Percentiles rank a stretch among this genome's conserved stretches.
These are phyloP conservation scores for Trichophyton simii DNA, from an alignment of 2,329 filamentous ascomycete genomes.

Conservation along the genomic window DNA sequence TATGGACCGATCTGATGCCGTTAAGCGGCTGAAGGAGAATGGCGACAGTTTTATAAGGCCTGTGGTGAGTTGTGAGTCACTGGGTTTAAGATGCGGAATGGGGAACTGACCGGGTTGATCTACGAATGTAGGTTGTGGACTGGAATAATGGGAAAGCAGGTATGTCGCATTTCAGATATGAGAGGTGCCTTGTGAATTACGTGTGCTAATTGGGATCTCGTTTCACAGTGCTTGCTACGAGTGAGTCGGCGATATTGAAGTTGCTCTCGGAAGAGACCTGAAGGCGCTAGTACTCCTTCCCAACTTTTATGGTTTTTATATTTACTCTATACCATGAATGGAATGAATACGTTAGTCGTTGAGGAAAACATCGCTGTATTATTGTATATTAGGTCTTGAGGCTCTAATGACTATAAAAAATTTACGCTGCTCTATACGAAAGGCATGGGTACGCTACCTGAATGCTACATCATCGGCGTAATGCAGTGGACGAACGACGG, in stretches of 20 bases:
- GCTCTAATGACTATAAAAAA: not conserved
- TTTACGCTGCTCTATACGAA: not conserved
- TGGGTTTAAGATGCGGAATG: not conserved
- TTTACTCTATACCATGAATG: not conserved
- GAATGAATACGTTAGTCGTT: not conserved
- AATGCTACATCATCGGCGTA: not conserved
- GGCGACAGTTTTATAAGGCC: slow-evolving; percentile 57
- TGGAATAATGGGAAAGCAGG: slow-evolving; percentile 83
- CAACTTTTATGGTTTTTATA: not conserved
- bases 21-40: slow-evolving; percentile 64
- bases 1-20: slow-evolving; percentile 58
- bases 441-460: not conserved
- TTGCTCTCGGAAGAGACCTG: slow-evolving; percentile 30
- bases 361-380: not conserved
- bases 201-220: not conserved
- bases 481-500: not conserved
- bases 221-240: slow-evolving; percentile 50
- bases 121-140: slow-evolving; percentile 50
- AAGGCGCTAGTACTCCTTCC: not conserved
- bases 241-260: slow-evolving; percentile 80
- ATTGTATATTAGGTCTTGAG: not conserved
- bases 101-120: slow-evolving; percentile 5
- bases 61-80: slow-evolving; percentile 46
- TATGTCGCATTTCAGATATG: slow-evolving; percentile 19
- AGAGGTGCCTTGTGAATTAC: not conserved